Base-by-base conservation (phyloP, 116 monocot species). In the Iris pallida region DNA sequence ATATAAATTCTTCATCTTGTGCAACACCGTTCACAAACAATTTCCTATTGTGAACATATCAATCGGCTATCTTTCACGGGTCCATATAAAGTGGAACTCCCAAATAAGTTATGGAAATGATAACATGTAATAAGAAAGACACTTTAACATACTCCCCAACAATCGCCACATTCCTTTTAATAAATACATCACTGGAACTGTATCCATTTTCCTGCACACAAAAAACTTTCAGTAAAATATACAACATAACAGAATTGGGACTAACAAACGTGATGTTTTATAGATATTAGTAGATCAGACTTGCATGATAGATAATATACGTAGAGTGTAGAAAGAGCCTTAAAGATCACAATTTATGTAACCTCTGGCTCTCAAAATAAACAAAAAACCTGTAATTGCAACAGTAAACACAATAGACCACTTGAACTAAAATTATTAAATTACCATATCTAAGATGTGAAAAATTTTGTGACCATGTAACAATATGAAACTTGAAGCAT, bases 1-100 rank as follows among this genome's bases (percentile, higher is more conserved):
- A 66, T 45, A 97, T 78, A 47, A 92, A 97, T 14, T 97, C 90
- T 59, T 97, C 97, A 55, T 90, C 85, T 60, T 92, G 89, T 51
- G 76, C 52, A 52, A 83, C 10, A 66, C 87, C 90, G 78, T 97
- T 97, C 57, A 97, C 85, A 70, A 85, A 48, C 59, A 97, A 70
- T 47, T 90, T 92, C 64, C 97, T 90, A 78, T 80, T 79, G n/a
- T 57, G 62, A 41, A 96, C 96, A 89, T 92, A 61, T 70, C 19
- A 66, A 63, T 42, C 13, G 53, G 14, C 48, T 70, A 1, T n/a
- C 12, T 44, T 6, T 1, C 42, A 47, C 1, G 30, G 53, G 9
- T 54, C 42, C 44, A 4, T 16, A 58, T 47, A 18, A 58, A 59
- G 40, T 14, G 43, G 30, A n/a, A 17, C 16, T 3, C n/a, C 5